These are phyloP conservation scores for Aulographum hederae DNA, from an alignment of 2,329 filamentous ascomycete genomes.

Conservation along the genomic window DNA sequence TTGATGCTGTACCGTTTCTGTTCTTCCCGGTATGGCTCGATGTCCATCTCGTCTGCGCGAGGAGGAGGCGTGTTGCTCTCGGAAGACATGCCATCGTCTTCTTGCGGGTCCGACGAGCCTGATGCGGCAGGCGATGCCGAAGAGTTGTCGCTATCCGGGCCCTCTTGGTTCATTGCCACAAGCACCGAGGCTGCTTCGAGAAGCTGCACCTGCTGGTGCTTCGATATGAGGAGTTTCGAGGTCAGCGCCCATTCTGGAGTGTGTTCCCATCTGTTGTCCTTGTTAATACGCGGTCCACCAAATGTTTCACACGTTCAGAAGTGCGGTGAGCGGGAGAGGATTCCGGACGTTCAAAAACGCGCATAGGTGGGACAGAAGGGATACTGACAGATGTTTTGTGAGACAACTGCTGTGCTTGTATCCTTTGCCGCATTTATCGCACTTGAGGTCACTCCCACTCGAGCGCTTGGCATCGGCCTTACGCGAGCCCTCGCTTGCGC, in stretches of 20 bases:
- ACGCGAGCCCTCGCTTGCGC: constrained; percentile 73
- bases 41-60: background rate
- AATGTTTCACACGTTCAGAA: constrained; percentile 2
- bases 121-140: constrained; percentile 70
- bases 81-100: constrained; percentile 65
- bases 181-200: constrained; percentile 94
- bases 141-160: constrained; percentile 47
- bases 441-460: constrained; percentile 73
- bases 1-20: constrained; percentile 29
- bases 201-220: constrained; percentile 97
- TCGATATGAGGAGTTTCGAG: constrained; percentile 94
- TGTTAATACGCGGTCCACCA: background rate
- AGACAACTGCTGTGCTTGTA: constrained; percentile 99
- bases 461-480: constrained; percentile 67
- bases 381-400: constrained; percentile 98
- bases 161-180: constrained; percentile 66
- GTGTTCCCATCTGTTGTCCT: constrained; percentile 79
- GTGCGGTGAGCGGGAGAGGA: background rate
- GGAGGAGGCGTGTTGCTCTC: constrained; percentile 87
- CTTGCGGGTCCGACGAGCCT: constrained; percentile 55
- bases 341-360: background rate
- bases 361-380: constrained; percentile 30
- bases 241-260: constrained; percentile 95
- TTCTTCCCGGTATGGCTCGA: no score
- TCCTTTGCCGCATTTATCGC: constrained; percentile 96